Evolutionary conservation across 23 red algal genomes (phyloP).

Genomic region (Cyanidioschyzon merolae): DNA sequence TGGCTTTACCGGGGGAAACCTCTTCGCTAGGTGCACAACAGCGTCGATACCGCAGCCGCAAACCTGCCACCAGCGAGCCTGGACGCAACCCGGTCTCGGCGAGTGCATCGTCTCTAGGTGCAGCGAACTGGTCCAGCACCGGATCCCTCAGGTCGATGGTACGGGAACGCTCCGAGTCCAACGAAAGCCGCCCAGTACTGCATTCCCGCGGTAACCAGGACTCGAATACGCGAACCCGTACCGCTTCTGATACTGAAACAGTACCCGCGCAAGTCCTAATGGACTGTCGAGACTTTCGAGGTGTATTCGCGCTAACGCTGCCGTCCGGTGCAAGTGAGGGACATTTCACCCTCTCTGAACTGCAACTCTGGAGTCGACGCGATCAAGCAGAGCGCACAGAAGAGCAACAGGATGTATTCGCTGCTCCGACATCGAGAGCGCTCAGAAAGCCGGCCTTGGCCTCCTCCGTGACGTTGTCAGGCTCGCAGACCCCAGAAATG

Average conservation of each 20-base stretch:
- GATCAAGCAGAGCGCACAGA: background rate
- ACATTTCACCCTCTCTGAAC: background rate
- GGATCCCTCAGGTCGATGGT: background rate
- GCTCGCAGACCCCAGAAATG: background rate
- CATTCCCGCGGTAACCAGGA: background rate
- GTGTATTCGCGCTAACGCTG: background rate
- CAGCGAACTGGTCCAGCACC: background rate
- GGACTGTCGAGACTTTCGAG: conserved; percentile 6
- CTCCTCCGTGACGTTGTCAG: background rate
- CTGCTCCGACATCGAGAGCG: no score
- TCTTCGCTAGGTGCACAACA: background rate
- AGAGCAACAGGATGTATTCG: background rate
- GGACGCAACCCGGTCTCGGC: background rate
- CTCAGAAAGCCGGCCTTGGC: no score
- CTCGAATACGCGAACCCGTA: no score
- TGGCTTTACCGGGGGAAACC: background rate
- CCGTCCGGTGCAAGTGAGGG: background rate
- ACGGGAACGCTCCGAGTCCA: background rate
- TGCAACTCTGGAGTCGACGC: background rate
- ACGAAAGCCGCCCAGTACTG: background rate
- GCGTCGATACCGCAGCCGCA: background rate
- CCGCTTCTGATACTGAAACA: background rate
- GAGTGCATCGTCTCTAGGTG: background rate
- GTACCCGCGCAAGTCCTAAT: background rate
- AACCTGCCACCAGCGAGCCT: background rate